Conservation (phyloP, 176 grass and related monocot species). For the Luzula sylvatica region DNA sequence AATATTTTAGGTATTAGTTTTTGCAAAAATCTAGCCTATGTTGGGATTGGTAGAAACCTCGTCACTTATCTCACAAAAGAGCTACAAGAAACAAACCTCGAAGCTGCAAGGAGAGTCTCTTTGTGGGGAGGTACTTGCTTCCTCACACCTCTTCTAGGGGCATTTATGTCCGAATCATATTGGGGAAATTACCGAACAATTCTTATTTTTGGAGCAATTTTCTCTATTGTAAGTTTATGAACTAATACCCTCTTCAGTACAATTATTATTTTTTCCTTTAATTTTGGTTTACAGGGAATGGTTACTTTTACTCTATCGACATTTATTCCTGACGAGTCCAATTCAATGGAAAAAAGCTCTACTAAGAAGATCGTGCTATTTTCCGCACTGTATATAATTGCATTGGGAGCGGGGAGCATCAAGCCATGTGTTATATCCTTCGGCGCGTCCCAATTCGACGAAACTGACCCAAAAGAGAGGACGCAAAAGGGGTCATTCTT, state of each 20-base stretch:
- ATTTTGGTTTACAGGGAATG: conserved; percentile 55
- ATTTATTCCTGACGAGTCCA: not conserved
- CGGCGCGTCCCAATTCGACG: too few species aligned
- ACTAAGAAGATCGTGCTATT: conserved; percentile 70
- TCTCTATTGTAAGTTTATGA: conserved; percentile 48
- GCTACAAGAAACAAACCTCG: conserved; percentile 61
- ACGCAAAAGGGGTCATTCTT: too few species aligned
- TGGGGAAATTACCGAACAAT: conserved; percentile 69
- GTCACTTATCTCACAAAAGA: too few species aligned
- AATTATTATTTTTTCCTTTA: not conserved
- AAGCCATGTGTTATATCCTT: too few species aligned
- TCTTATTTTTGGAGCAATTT: conserved; percentile 48
- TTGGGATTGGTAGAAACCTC: too few species aligned
- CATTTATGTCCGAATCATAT: conserved; percentile 68
- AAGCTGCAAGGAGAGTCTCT: conserved; percentile 87
- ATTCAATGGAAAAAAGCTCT: conserved; percentile 41
- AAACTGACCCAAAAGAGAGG: too few species aligned
- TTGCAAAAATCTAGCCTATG: too few species aligned
- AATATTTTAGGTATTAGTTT: too few species aligned
- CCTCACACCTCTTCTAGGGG: conserved; percentile 64
- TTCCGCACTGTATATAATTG: conserved; percentile 44
- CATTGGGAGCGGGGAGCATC: too few species aligned
- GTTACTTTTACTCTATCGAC: conserved; percentile 57
- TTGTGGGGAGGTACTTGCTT: too few species aligned
- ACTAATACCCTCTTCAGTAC: too few species aligned